These are phyloP conservation scores for Lagenaria siceraria DNA, from an alignment of 306 rosid species.

Conservation along the genomic window DNA sequence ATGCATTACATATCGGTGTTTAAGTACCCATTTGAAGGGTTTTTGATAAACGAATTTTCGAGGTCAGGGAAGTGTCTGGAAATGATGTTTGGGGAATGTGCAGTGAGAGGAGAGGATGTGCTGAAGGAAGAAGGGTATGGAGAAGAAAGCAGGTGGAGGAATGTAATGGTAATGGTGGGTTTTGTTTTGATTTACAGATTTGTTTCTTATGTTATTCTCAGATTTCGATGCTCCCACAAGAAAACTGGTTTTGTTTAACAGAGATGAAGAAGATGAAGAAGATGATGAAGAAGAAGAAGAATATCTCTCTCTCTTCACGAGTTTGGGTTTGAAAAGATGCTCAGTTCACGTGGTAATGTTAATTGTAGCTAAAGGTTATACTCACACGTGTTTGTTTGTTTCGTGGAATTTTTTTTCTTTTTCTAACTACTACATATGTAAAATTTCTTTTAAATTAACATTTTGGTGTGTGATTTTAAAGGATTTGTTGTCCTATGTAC, in stretches of 20 bases:
- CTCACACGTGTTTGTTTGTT: background rate
- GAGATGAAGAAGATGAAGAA: background rate
- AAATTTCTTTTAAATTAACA: background rate
- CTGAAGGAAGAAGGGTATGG: conserved; percentile 76
- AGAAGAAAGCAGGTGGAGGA: conserved; percentile 67
- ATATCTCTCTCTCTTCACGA: background rate
- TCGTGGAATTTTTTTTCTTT: background rate
- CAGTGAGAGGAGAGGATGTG: conserved; percentile 52
- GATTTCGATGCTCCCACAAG: conserved; percentile 60
- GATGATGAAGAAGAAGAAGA: background rate
- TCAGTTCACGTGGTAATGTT: background rate
- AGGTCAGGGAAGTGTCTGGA: conserved; percentile 72
- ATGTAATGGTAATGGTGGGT: conserved; percentile 61
- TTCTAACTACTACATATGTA: background rate
- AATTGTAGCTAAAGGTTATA: background rate
- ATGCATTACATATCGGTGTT: conserved; percentile 84
- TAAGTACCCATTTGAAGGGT: conserved; percentile 95
- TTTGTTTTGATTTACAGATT: conserved; percentile 86
- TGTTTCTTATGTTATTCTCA: conserved; percentile 72
- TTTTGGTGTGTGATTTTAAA: background rate
- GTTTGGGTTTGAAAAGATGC: background rate
- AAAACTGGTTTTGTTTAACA: conserved; percentile 22
- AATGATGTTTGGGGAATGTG: conserved; percentile 52
- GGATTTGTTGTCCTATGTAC: no score
- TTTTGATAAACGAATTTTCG: conserved; percentile 80